Evolutionary conservation across 2,329 filamentous ascomycete genomes (phyloP), one percentile per base, ranked within the genome.

Genomic region (Neonectria faginata): DNA sequence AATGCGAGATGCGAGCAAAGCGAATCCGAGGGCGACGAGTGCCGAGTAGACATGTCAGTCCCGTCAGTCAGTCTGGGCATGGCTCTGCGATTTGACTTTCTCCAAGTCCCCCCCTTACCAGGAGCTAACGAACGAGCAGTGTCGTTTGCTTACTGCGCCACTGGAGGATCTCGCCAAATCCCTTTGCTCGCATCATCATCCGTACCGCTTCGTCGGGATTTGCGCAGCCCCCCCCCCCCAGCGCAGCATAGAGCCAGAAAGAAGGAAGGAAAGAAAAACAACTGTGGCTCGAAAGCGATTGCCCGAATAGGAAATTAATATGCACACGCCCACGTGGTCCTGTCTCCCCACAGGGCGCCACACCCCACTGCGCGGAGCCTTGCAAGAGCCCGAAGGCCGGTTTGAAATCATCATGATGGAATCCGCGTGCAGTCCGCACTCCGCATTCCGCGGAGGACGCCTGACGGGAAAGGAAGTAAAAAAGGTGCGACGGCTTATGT

Each of bases 331-430:
- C 50, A 25, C 25, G 33, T 57, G 41, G 58, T 44, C 62, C 60
- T 25, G 62, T 41, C 53, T 25, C 11, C 29, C 45, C 44, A 20
- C 20, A 53, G 27, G 41, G 52, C 57, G 55, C 22, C 50, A 18
- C 39, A 33, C 42, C 58, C 60, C 60, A 55, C 60, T 44, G 27
- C 56, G 71, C 74, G 73, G 74, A 70, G 66, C 62, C 57, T 69
- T 65, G 31, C 65, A 72, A 72, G 60, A 75, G 59, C 65, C 74
- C 74, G 74, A 76, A 75, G 51, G 70, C 74, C 74, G 73, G 67
- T 52, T 51, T 39, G 12, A 53, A 20, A 42, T 42, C 33, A 27
- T 33, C 27, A 42, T 48, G 42, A 22, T 41, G 50, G 27, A 39
- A 16, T 42, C 57, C 39, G 36, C 16, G 22, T 29, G 53, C 39